A percentile compares a stretch with the other conserved stretches of the same genome.
phyloP scores from a whole-genome alignment of 2,329 filamentous ascomycete genomes.

The Calonectria crousiana region DNA sequence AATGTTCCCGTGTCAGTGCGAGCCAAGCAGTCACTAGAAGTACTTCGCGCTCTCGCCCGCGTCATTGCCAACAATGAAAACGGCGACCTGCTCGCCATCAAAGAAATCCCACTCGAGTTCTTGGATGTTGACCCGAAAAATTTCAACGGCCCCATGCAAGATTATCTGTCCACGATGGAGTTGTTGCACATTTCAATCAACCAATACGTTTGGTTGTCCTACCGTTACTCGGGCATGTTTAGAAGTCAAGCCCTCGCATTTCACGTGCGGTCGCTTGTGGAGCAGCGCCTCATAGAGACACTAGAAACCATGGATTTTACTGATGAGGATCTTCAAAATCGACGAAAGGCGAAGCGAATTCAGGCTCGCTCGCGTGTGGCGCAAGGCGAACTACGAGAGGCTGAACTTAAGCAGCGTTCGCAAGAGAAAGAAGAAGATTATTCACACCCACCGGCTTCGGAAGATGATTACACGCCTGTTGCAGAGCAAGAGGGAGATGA shows the following conservation, averaged over 20 bases:
- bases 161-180: slow-evolving; percentile 79
- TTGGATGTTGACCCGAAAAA: slow-evolving; percentile 72
- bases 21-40: slow-evolving; percentile 57
- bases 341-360: slow-evolving; percentile 40
- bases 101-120: slow-evolving; percentile 77
- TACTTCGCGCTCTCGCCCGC: slow-evolving; percentile 74
- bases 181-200: slow-evolving; percentile 84
- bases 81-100: slow-evolving; percentile 79
- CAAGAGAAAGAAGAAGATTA: slow-evolving; percentile 33
- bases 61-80: slow-evolving; percentile 76
- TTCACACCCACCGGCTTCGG: slow-evolving; percentile 17
- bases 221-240: slow-evolving; percentile 87
- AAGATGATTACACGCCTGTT: slow-evolving; percentile 17
- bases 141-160: slow-evolving; percentile 53
- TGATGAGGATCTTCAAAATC: slow-evolving; percentile 47
- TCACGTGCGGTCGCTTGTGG: slow-evolving; percentile 82
- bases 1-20: slow-evolving; percentile 75
- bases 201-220: slow-evolving; percentile 93
- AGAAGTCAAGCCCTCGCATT: slow-evolving; percentile 79
- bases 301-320: slow-evolving; percentile 64
- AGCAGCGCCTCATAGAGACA: slow-evolving; percentile 73
- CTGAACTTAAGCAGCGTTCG: slow-evolving; percentile 27
- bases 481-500: background rate
- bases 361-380: slow-evolving; percentile 32
- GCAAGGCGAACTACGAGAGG: slow-evolving; percentile 29